phyloP scores from a whole-genome alignment of 768 basidiomycete genomes.

The Suillus subaureus region DNA sequence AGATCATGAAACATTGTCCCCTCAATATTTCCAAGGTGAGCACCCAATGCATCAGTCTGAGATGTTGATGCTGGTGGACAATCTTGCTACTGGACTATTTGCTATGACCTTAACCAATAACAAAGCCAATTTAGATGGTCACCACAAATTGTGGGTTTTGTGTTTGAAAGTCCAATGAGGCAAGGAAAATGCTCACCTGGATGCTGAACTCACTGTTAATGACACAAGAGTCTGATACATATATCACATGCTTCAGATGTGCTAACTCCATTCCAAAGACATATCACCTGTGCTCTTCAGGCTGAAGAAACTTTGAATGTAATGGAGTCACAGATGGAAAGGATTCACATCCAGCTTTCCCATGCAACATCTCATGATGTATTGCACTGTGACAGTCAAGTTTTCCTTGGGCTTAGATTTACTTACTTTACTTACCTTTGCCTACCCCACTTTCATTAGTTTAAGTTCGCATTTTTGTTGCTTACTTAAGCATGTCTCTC shows the following conservation, averaged over 20 bases:
- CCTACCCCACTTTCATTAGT: no score
- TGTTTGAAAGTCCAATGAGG: background rate
- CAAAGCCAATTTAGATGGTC: background rate
- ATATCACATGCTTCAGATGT: background rate
- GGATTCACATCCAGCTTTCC: no score
- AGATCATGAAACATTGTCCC: background rate
- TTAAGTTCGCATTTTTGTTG: no score
- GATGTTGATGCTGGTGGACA: background rate
- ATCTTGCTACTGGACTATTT: background rate
- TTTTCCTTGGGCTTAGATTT: no score
- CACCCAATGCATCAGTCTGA: background rate
- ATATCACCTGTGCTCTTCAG: background rate
- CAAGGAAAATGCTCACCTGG: background rate
- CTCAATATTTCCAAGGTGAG: background rate
- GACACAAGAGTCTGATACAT: background rate
- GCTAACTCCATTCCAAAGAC: background rate
- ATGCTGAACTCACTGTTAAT: background rate
- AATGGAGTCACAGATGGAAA: no score
- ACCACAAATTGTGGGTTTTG: background rate
- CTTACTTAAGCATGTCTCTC: no score
- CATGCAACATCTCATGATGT: no score
- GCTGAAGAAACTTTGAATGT: background rate
- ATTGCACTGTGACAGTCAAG: no score
- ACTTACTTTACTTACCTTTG: no score
- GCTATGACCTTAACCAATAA: background rate